Evolutionary conservation across 805 yeast genomes (phyloP).

Genomic region (Pichia occidentalis): DNA sequence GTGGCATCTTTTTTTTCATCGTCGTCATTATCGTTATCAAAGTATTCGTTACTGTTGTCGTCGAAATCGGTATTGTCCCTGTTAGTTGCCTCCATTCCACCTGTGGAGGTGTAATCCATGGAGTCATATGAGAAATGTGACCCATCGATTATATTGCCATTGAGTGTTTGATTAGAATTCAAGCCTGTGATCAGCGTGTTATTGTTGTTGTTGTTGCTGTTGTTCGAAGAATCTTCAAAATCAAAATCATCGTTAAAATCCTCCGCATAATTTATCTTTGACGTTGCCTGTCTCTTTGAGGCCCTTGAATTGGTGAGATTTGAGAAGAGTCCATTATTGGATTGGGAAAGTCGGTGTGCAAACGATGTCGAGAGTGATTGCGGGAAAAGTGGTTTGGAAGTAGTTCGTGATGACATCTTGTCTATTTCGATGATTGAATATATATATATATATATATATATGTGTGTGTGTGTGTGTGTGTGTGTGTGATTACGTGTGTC

Average conservation of each 20-base stretch:
- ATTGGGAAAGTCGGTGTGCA: constrained; percentile 63
- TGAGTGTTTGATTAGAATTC: too few species aligned
- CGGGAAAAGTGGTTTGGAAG: constrained; percentile 40
- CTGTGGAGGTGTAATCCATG: background rate
- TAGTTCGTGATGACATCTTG: too few species aligned
- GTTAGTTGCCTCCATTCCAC: background rate
- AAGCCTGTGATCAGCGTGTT: too few species aligned
- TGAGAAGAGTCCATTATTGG: constrained; percentile 64
- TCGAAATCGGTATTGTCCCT: constrained; percentile 11
- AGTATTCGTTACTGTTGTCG: constrained; percentile 35
- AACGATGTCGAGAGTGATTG: constrained; percentile 80
- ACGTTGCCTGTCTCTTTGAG: constrained; percentile 60
- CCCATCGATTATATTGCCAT: too few species aligned
- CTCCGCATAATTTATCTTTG: constrained; percentile 76
- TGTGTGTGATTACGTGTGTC: too few species aligned
- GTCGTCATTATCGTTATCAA: constrained; percentile 35
- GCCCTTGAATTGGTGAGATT: constrained; percentile 72
- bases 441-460: too few species aligned
- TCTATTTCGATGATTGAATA: too few species aligned
- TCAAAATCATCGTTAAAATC: constrained; percentile 60
- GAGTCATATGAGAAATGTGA: too few species aligned
- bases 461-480: too few species aligned
- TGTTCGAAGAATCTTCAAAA: constrained; percentile 20
- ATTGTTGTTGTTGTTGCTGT: background rate
- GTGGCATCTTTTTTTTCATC: constrained; percentile 65